Evolutionary conservation across 164 flowering plant species (phyloP).

Genomic region (Vitis labrusca): DNA sequence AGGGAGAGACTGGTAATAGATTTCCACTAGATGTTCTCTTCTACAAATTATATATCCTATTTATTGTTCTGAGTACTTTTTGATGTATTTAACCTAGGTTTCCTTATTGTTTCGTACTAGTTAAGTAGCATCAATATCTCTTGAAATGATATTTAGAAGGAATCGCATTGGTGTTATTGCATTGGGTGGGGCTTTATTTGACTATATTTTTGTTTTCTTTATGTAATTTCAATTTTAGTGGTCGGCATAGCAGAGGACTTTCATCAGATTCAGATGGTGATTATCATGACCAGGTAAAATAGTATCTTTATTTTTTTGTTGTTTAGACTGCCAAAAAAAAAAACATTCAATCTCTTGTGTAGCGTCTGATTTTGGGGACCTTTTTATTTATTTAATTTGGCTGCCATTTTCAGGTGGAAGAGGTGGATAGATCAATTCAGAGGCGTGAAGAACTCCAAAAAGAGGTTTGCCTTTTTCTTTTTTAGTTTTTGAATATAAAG

Average conservation of each 20-base stretch:
- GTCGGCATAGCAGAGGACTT: conserved; percentile 44
- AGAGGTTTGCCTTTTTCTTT: conserved; percentile 47
- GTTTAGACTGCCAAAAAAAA: not conserved
- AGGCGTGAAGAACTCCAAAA: conserved; percentile 64
- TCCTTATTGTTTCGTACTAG: too few relatives aligned
- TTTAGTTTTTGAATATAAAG: not conserved
- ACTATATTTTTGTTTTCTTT: not conserved
- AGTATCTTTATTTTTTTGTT: conserved; percentile 1
- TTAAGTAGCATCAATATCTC: too few relatives aligned
- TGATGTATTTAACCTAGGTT: too few relatives aligned
- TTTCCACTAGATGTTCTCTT: too few relatives aligned
- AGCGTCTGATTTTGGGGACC: not conserved
- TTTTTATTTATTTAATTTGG: conserved; percentile 6
- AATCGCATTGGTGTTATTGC: too few relatives aligned
- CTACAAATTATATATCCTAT: too few relatives aligned
- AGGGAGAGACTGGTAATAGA: too few relatives aligned
- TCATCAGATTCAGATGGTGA: conserved; percentile 55
- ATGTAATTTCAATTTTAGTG: conserved; percentile 44
- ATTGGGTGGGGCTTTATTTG: too few relatives aligned
- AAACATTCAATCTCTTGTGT: not conserved
- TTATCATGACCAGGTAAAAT: conserved; percentile 47
- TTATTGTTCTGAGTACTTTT: too few relatives aligned
- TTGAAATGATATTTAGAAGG: too few relatives aligned
- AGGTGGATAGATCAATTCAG: conserved; percentile 46
- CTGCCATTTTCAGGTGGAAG: conserved; percentile 42